Base-by-base conservation (phyloP, 2,329 filamentous ascomycete genomes). In the Podosphaera xanthii region DNA sequence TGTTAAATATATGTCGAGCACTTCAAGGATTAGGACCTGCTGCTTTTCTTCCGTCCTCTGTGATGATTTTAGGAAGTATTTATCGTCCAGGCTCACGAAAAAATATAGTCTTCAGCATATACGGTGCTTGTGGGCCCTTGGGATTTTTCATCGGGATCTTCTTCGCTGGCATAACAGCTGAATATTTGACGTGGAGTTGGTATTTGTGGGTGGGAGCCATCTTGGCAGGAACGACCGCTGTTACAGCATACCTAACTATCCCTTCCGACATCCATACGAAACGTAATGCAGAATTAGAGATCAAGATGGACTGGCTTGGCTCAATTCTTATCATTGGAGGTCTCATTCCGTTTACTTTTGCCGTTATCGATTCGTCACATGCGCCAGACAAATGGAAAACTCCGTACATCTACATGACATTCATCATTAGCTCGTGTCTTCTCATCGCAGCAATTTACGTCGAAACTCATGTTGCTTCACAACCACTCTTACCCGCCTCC, bases 1-100 rank as follows among this genome's bases (percentile, higher is more conserved):
- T 88, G 81, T 74, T 90, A 62, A 83, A 87, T 63, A 73, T 84
- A 59, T 86, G 82, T 67, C 82, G 86, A 58, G 85, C 85, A 7
- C 71, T 89, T 50, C 84, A 88, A 69, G 86, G 86, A 0, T 71
- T 91, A 8, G 86, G 84, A 0, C 77, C 83, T 1, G 83, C 85
- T 0, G 84, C 85, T 0, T 87, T 86, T 61, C 69, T 88, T 12
- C 83, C 84, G 0, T 79, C 81, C 0, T 79, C 82, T 0, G 77
- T 88, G 60, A 82, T 82, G 71, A 72, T 86, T 9, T 71, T 86
- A 0, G 82, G 82, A 1, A 79, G 75, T 55, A 77, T 74, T 2
- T 86, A 87, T 66, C 75, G 82, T 4, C 82, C 83, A 0, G 82
- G 82, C 0, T 82, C 81, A 1, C 74, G 82, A 4, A 86, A 86